Base-by-base conservation (phyloP, 495 filamentous ascomycete species). In the Parachaetomium inaequale region DNA sequence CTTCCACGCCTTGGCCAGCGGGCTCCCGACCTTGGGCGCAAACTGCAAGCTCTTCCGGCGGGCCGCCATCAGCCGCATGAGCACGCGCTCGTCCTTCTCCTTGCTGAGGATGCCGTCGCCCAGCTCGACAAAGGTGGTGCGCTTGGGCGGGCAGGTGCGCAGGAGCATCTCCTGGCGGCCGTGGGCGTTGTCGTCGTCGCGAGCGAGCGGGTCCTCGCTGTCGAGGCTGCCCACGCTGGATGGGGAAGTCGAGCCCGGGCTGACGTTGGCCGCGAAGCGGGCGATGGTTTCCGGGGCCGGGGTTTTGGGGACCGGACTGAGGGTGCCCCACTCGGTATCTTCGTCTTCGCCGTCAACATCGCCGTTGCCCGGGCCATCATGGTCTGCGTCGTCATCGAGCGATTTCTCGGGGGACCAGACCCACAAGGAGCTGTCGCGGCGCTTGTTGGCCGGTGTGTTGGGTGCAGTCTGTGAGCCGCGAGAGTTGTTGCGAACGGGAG, bases 1-100 rank as follows among this genome's bases (percentile, higher is more conserved):
- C 47, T 63, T 63, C 61, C 61, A 63, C n/a, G 46, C 7, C 61
- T 45, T 58, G 2, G 83, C 80, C 61, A 96, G 76, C 3, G 89
- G 91, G 72, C 92, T 96, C 12, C 83, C 86, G 51, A 93, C 75
- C 70, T 87, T 85, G 6, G 90, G 91, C 46, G 89, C 88, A 75
- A 86, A 93, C 65, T 92, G 89, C 75, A 91, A 71, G 68, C 88
- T 96, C 82, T 92, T 92, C 45, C 92, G 79, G 53, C 90, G 77
- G 0, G 89, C 90, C 40, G 86, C 83, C 77, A 91, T 83, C 59
- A 96, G 73, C 50, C 87, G 81, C 74, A 85, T 79, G 62, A 87
- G 78, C 15, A 93, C 74, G 26, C 69, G 66, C 61, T 79, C 75
- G 63, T 83, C 77, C 72, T 79, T 79, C 43, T 76, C 70, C 47